Conservation (phyloP, 2,329 filamentous ascomycete species). For the Colletotrichum godetiae region DNA sequence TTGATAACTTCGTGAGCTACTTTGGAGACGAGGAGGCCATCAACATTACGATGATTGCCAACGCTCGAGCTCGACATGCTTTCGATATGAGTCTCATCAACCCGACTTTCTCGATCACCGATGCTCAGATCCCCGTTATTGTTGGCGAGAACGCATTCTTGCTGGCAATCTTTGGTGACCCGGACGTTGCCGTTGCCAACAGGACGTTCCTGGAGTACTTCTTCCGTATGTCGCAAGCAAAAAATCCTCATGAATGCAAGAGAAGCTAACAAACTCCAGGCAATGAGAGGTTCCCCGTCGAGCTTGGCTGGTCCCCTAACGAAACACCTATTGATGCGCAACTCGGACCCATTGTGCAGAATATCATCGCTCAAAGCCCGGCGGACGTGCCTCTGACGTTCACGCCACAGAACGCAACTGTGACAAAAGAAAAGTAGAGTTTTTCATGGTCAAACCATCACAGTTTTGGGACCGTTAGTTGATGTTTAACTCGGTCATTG, state of each 20-base stretch:
- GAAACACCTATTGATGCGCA: background rate
- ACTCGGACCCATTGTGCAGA: background rate
- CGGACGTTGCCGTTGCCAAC: constrained; percentile 49
- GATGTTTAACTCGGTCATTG: no score
- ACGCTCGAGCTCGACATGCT: background rate
- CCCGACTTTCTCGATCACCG: background rate
- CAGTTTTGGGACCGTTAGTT: no score
- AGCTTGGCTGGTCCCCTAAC: background rate
- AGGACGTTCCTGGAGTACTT: constrained; percentile 55
- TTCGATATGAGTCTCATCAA: constrained; percentile 44
- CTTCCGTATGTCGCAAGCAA: constrained; percentile 48
- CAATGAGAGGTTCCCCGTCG: background rate
- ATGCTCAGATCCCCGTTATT: constrained; percentile 44
- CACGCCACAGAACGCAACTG: background rate
- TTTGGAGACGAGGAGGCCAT: background rate
- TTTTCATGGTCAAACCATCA: no score
- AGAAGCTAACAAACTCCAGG: background rate
- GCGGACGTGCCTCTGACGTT: background rate
- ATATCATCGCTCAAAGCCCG: background rate
- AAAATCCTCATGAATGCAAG: rapidly evolving
- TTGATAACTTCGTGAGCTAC: constrained; percentile 9
- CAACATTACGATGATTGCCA: constrained; percentile 42
- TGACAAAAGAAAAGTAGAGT: no score
- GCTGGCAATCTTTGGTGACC: constrained; percentile 59
- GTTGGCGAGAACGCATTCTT: constrained; percentile 61